Evolutionary conservation across 1,284 basidiomycete genomes (phyloP).

Genomic region (Serendipita sp.): DNA sequence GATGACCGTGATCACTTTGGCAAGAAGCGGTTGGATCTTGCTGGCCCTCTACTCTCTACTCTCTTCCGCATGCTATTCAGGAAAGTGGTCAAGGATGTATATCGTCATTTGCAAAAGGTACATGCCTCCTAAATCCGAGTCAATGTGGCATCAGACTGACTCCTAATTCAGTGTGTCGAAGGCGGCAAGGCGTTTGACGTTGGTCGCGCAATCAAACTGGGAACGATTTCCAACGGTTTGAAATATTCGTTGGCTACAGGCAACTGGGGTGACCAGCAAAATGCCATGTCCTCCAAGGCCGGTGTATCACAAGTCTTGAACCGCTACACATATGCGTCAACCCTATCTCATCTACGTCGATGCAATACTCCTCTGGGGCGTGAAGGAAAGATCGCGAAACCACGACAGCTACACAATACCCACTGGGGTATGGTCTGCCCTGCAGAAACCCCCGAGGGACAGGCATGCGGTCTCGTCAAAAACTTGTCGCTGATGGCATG

Average conservation of each 20-base stretch:
- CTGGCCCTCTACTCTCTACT: slow-evolving; percentile 87
- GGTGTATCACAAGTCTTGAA: slow-evolving; percentile 99
- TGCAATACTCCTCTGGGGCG: slow-evolving; percentile 97
- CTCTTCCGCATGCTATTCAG: slow-evolving; percentile 97
- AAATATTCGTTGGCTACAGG: slow-evolving; percentile 98
- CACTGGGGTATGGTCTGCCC: slow-evolving; percentile 99
- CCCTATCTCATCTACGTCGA: slow-evolving; percentile 91
- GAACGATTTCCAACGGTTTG: slow-evolving; percentile 95
- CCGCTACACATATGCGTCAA: slow-evolving; percentile 96
- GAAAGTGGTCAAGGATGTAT: slow-evolving; percentile 93
- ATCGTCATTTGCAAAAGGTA: slow-evolving; percentile 93
- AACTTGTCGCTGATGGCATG: slow-evolving; percentile 96
- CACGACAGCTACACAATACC: slow-evolving; percentile 96
- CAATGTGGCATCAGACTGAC: slow-evolving; percentile 10
- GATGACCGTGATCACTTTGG: slow-evolving; percentile 99
- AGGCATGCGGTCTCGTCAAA: slow-evolving; percentile 98
- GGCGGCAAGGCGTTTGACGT: slow-evolving; percentile 93
- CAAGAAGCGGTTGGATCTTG: slow-evolving; percentile 93
- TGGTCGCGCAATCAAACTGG: slow-evolving; percentile 82
- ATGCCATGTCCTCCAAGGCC: slow-evolving; percentile 93
- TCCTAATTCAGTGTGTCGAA: slow-evolving; percentile 70
- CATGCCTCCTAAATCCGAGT: slow-evolving; percentile 13
- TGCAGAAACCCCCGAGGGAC: slow-evolving; percentile 97
- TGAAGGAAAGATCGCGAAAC: slow-evolving; percentile 98
- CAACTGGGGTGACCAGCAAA: slow-evolving; percentile 99